phyloP scores from a whole-genome alignment of 805 yeast genomes.

The Wickerhamiella siamensis region DNA sequence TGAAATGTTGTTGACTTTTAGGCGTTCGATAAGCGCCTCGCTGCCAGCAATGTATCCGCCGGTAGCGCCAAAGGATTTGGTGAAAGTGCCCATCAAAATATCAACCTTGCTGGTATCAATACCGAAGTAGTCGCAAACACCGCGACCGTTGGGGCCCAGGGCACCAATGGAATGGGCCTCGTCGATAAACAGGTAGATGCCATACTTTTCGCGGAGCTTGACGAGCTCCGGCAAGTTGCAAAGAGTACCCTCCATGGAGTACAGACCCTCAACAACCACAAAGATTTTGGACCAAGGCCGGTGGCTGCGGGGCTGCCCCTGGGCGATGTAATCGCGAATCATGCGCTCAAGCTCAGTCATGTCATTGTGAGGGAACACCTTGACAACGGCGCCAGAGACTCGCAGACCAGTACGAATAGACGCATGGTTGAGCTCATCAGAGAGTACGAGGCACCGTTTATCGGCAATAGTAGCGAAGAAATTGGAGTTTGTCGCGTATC shows the following conservation, averaged over 20 bases:
- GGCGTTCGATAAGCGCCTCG: constrained; percentile 51
- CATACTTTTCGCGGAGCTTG: constrained; percentile 66
- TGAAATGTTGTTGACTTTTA: constrained; percentile 60
- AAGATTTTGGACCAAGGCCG: constrained; percentile 80
- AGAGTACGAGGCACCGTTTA: constrained; percentile 75
- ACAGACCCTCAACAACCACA: constrained; percentile 83
- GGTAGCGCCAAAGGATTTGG: constrained; percentile 96
- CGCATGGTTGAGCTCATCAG: constrained; percentile 91
- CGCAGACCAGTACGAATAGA: constrained; percentile 92
- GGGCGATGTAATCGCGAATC: constrained; percentile 70
- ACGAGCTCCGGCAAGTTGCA: constrained; percentile 65
- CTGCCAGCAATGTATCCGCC: constrained; percentile 93
- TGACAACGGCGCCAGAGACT: constrained; percentile 81
- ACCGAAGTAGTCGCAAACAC: constrained; percentile 86
- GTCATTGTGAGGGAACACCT: constrained; percentile 84
- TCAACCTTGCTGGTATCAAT: constrained; percentile 66
- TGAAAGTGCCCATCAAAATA: constrained; percentile 91
- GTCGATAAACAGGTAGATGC: constrained; percentile 80
- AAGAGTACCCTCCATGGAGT: constrained; percentile 65
- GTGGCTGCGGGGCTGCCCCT: constrained; percentile 89
- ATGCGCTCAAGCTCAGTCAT: constrained; percentile 65
- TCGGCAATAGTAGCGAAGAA: constrained; percentile 73
- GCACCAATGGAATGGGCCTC: constrained; percentile 99
- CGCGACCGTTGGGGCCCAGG: constrained; percentile 87
- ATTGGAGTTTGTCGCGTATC: constrained; percentile 89